These are phyloP conservation scores for Neurospora hispaniola DNA, from an alignment of 495 filamentous ascomycete species.

Conservation along the genomic window DNA sequence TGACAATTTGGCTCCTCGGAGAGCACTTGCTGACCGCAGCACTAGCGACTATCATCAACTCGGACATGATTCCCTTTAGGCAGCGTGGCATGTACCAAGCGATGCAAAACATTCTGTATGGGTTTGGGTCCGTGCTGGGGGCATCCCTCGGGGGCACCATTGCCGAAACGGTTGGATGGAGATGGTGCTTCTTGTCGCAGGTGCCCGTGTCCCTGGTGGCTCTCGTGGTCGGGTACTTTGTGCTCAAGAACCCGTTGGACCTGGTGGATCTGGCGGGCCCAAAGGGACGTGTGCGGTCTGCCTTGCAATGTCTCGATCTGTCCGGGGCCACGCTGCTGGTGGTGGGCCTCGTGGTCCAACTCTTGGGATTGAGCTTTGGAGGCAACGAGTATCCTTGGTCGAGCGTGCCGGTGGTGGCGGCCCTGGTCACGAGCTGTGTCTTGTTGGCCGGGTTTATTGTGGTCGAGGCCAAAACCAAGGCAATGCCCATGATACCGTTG, in stretches of 20 bases:
- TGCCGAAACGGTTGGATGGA: slow-evolving; percentile 39
- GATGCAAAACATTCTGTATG: slow-evolving; percentile 50
- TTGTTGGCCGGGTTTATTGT: slow-evolving; percentile 40
- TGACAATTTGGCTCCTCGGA: not conserved
- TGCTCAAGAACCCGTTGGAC: slow-evolving; percentile 33
- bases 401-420: slow-evolving; percentile 38
- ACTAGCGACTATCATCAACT: slow-evolving; percentile 53
- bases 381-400: slow-evolving; percentile 53
- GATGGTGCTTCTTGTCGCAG: slow-evolving; percentile 40
- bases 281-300: slow-evolving; percentile 20
- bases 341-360: slow-evolving; percentile 43
- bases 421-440: slow-evolving; percentile 38
- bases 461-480: slow-evolving; percentile 48
- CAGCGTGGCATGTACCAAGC: slow-evolving; percentile 55
- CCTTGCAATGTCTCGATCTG: slow-evolving; percentile 48
- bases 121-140: slow-evolving; percentile 41
- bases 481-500: slow-evolving; percentile 52
- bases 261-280: slow-evolving; percentile 7
- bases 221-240: slow-evolving; percentile 43
- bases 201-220: slow-evolving; percentile 45
- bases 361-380: slow-evolving; percentile 48
- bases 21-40: slow-evolving; percentile 2
- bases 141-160: slow-evolving; percentile 41
- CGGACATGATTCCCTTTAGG: slow-evolving; percentile 53
- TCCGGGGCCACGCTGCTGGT: slow-evolving; percentile 44